Base-by-base conservation (phyloP, 768 basidiomycete species). In the Tylopilus sp. region DNA sequence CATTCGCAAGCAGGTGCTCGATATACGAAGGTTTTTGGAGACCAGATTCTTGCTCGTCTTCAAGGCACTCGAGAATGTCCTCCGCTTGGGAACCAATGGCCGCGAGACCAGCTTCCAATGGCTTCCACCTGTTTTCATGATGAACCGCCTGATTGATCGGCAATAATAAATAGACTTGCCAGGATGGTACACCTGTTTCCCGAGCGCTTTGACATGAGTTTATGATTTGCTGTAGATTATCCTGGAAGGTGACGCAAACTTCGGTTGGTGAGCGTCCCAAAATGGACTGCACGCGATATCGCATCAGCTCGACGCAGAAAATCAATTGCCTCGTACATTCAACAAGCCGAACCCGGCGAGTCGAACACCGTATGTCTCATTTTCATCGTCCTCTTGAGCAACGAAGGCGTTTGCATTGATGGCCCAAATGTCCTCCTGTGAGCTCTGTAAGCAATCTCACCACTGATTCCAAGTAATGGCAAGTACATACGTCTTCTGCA, bases 371-470 rank as follows among this genome's bases (percentile, higher is more conserved):
- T 93, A 95, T 2, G 77, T 65, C 47, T 88, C 82, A 1, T 85
- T 85, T 55, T 95, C 93, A 53, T 98, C 95, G 48, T 97, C 92
- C 62, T 98, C 95, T 64, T 98, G 92, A 22, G 88, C 86, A 26
- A 98, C 85, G 62, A 98, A 98, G 3, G 87, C 82, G 58, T 98
- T 98, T 4, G 91, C 84, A 59, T 97, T 88, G 47, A 77, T 81
- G 3, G 83, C 80, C 95, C 95, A 98, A 15, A 82, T 86, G 26
- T 94, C 91, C 64, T 94, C 93, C 93, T 98, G 55, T 51, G 48
- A 44, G 12, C 38, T 39, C 31, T 23, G n/a, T 54, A 26, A 50
- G 20, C 35, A 21, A 10, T 35, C 18, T 39, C 15, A 7, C 5
- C 2, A 51, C 17, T 31, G 43, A 11, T 57, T 23, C 17, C 18